phyloP scores from a whole-genome alignment of 805 yeast species.

The Tetrapisispora namnaoensis region DNA sequence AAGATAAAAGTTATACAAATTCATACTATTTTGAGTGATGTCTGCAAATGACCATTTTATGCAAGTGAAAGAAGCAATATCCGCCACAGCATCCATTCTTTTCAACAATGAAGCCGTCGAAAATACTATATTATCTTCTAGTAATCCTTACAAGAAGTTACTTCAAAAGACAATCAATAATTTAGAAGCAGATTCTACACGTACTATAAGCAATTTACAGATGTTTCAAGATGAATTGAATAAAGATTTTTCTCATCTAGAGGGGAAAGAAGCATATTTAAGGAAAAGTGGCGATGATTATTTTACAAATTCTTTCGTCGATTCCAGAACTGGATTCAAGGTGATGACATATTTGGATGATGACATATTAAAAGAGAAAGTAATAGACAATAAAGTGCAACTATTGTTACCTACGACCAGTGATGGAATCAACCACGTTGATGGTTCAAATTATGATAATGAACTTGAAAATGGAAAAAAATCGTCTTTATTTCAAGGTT shows the following conservation, averaged over 20 bases:
- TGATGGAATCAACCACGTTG: not conserved
- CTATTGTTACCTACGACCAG: not conserved
- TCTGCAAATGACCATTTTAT: conserved; percentile 24
- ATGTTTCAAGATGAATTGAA: conserved; percentile 5
- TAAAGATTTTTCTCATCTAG: conserved; percentile 10
- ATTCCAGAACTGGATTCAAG: conserved; percentile 35
- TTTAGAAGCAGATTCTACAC: conserved; percentile 13
- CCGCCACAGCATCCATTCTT: conserved; percentile 47
- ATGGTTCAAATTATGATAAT: not conserved
- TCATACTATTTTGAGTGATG: conserved; percentile 5
- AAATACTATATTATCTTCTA: conserved; percentile 26
- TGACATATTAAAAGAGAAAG: conserved; percentile 48
- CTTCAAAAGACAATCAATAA: conserved; percentile 22
- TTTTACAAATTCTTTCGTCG: conserved; percentile 30
- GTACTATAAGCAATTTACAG: conserved; percentile 4
- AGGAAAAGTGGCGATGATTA: conserved; percentile 28
- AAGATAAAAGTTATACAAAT: too few species aligned
- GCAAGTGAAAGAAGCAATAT: conserved; percentile 38
- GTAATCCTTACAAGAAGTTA: conserved; percentile 24
- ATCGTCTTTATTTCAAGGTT: conserved; percentile 61
- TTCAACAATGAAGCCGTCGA: conserved; percentile 35
- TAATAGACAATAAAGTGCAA: conserved; percentile 20
- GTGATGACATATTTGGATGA: conserved; percentile 50
- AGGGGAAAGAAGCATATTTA: conserved; percentile 17
- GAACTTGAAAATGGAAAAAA: conserved; percentile 8